Evolutionary conservation across 352 stramenopile species (phyloP).

Genomic region (Phytophthora capsici): DNA sequence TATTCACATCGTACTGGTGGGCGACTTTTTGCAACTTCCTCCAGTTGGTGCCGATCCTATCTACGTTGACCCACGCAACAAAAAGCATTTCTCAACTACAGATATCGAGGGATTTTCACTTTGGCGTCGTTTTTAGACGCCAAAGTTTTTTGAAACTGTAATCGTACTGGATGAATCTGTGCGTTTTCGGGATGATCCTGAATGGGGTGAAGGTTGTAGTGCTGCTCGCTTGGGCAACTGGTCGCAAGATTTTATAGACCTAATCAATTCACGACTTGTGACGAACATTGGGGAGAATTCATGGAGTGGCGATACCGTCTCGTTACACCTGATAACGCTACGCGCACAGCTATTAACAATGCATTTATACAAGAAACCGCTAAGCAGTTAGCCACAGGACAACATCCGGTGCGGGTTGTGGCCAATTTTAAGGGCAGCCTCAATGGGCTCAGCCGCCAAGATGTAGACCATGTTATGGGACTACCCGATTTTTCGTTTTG

Average conservation of each 20-base stretch:
- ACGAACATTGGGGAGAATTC: too few species aligned
- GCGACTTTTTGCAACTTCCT: slow-evolving; percentile 11
- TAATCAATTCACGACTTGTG: too few species aligned
- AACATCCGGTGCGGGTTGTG: too few species aligned
- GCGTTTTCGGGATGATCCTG: background rate
- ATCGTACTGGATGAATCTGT: slow-evolving; percentile 1
- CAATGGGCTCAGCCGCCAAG: background rate
- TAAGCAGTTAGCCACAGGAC: too few species aligned
- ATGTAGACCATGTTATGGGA: background rate
- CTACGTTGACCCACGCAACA: background rate
- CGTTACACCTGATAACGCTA: too few species aligned
- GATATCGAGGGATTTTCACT: slow-evolving; percentile 8
- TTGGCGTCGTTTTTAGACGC: slow-evolving; percentile 4
- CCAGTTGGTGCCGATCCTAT: slow-evolving; percentile 6
- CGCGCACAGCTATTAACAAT: too few species aligned
- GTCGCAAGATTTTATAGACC: slow-evolving; percentile 2
- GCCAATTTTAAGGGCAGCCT: too few species aligned
- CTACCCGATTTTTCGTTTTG: slow-evolving; percentile 4
- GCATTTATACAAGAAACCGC: too few species aligned
- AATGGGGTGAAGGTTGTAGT: slow-evolving; percentile 4
- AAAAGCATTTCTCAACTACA: background rate
- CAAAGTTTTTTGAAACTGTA: too few species aligned
- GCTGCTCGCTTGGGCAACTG: background rate
- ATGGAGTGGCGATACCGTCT: too few species aligned
- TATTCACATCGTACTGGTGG: slow-evolving; percentile 8